Base-by-base conservation (phyloP, 805 yeast species). In the Yamadazyma endophytica region DNA sequence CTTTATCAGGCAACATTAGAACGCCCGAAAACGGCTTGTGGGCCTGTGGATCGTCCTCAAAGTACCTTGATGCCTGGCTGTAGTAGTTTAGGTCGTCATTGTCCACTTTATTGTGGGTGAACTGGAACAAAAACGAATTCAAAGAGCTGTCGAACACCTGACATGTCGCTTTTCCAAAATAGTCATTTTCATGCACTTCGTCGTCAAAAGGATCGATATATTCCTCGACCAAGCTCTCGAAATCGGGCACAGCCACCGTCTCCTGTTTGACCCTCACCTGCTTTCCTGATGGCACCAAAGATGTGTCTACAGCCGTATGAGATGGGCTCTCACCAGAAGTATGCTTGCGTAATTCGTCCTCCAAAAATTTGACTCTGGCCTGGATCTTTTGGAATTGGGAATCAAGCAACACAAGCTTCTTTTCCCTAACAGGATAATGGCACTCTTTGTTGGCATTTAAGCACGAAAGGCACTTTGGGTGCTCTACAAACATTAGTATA, bases 381-480 rank as follows among this genome's bases (percentile, higher is more conserved):
- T 29, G 32, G 11, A 37, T 22, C 17, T 37, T 37, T 16, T 37
- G 41, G 19, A 37, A 33, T 29, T 37, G 37, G 5, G 37, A 26
- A 13, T 33, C 41, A 6, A 33, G 27, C n/a, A 37, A 12, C 1
- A 37, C 41, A 9, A 37, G 6, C 28, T 23, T 37, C 21, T 31
- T 33, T 27, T 37, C 37, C 14, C 41, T 27, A 12, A 26, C 26
- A 12, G 41, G 41, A 15, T 37, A 37, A n/a, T 21, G 15, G 17
- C 41, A 37, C 9, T 26, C 35, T 17, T 29, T 37, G 7, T 33
- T 26, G 12, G 35, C 23, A 9, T 21, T 11, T 6, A 18, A 14
- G 21, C 41, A 37, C 20, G 35, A 26, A 11, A 26, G 28, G 26
- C 41, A 37, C 4, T n/a, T 14, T 4, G 41, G 41, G 11, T 27